A percentile compares a stretch with the other conserved stretches of the same genome.
Conservation (phyloP, 139 green algal species). For the Pedinophyceae sp. region DNA sequence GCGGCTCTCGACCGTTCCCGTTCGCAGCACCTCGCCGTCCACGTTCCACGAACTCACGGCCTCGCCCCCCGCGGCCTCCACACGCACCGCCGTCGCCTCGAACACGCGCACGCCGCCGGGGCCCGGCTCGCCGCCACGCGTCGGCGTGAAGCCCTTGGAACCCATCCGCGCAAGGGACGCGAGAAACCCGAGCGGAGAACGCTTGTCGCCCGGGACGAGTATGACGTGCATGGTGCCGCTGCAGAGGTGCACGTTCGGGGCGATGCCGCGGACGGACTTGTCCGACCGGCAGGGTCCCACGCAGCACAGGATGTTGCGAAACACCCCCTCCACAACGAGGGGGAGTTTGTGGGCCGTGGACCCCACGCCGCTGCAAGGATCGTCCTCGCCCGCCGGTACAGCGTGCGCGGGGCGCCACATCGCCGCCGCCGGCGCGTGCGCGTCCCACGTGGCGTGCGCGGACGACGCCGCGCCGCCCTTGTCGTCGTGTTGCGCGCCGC, state of each 20-base stretch:
- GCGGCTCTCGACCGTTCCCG: not conserved
- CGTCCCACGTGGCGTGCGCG: too few species aligned
- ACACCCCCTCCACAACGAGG: slow-evolving; percentile 30
- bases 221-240: not conserved
- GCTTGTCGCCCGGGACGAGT: not conserved
- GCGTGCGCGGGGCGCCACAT: too few species aligned
- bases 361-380: too few species aligned
- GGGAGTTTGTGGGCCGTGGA: too few species aligned
- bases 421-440: too few species aligned
- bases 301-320: slow-evolving; percentile 46
- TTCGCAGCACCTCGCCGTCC: not conserved
- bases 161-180: not conserved
- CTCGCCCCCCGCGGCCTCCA: not conserved
- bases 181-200: not conserved
- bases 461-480: too few species aligned
- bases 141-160: too few species aligned
- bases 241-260: not conserved
- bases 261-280: slow-evolving; percentile 11
- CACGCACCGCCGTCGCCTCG: not conserved
- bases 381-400: too few species aligned
- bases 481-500: too few species aligned
- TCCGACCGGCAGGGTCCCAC: slow-evolving; percentile 60
- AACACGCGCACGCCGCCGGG: not conserved
- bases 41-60: not conserved
- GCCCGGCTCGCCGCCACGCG: too few species aligned